Conservation (phyloP, 2,329 filamentous ascomycete species). For the Diaporthe ampelina region DNA sequence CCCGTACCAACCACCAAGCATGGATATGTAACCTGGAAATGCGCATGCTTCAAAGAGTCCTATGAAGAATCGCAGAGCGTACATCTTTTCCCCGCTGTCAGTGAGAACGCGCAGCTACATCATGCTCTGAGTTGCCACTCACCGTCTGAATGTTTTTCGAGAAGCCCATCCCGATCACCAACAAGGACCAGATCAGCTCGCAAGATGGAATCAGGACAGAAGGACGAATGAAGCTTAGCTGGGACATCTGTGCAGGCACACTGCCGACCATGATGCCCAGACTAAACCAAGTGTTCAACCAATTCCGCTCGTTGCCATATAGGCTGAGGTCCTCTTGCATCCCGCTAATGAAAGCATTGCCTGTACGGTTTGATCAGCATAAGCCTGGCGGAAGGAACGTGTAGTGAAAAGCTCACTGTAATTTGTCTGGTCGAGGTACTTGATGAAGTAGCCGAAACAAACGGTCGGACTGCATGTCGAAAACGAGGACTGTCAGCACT, state of each 20-base stretch:
- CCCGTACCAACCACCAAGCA: background rate
- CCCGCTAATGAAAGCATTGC: constrained; percentile 3
- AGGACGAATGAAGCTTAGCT: background rate
- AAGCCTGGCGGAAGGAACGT: background rate
- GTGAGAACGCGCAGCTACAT: background rate
- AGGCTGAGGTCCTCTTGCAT: constrained; percentile 5
- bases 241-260: background rate
- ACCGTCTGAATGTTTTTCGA: background rate
- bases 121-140: background rate
- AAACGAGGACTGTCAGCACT: background rate
- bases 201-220: background rate
- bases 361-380: background rate
- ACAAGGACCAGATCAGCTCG: background rate
- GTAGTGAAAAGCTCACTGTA: background rate
- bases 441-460: background rate
- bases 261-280: background rate
- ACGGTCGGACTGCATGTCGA: background rate
- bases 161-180: background rate
- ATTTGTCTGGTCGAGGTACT: background rate
- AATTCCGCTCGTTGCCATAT: background rate
- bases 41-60: background rate
- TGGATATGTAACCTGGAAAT: background rate
- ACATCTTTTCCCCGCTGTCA: background rate
- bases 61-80: background rate
- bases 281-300: constrained; percentile 4